Percentiles rank a stretch among this genome's conserved stretches.
phyloP scores from a whole-genome alignment of 2,329 filamentous ascomycete species.

The Teratosphaeria pseudoeucalypti region DNA sequence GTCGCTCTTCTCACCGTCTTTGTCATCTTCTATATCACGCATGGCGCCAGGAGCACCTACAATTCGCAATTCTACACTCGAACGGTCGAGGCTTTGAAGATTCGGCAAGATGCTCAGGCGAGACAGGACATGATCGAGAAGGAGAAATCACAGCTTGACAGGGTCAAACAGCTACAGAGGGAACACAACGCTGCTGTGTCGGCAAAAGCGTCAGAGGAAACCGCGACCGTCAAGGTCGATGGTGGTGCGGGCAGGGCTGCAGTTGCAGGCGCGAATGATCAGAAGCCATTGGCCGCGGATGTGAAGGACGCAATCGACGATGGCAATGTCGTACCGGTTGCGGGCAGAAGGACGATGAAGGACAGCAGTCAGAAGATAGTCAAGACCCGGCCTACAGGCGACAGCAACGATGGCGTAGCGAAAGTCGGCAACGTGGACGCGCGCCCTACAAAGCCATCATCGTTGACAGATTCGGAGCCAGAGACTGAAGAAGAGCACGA shows the following conservation, averaged over 20 bases:
- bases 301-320: constrained; percentile 10
- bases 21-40: constrained; percentile 62
- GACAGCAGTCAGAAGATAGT: constrained; percentile 21
- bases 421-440: constrained; percentile 34
- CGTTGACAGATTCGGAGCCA: constrained; percentile 25
- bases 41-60: constrained; percentile 43
- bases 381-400: constrained; percentile 21
- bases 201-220: constrained; percentile 5
- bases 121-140: constrained; percentile 20
- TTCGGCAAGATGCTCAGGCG: constrained; percentile 28
- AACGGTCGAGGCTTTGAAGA: constrained; percentile 45
- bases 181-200: constrained; percentile 19
- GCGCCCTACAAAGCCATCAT: constrained; percentile 24
- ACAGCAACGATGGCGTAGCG: constrained; percentile 34
- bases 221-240: neutral
- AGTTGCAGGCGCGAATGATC: constrained; percentile 38
- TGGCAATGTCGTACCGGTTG: constrained; percentile 30
- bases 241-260: constrained; percentile 3
- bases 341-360: constrained; percentile 44
- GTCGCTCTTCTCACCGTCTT: constrained; percentile 55
- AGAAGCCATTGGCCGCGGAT: constrained; percentile 1
- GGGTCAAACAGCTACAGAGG: constrained; percentile 21
- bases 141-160: constrained; percentile 16
- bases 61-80: constrained; percentile 48
- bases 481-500: constrained; percentile 52